Evolutionary conservation across 805 yeast species (phyloP), one percentile per base, ranked within the genome.

Genomic region (Teunomyces cretensis): DNA sequence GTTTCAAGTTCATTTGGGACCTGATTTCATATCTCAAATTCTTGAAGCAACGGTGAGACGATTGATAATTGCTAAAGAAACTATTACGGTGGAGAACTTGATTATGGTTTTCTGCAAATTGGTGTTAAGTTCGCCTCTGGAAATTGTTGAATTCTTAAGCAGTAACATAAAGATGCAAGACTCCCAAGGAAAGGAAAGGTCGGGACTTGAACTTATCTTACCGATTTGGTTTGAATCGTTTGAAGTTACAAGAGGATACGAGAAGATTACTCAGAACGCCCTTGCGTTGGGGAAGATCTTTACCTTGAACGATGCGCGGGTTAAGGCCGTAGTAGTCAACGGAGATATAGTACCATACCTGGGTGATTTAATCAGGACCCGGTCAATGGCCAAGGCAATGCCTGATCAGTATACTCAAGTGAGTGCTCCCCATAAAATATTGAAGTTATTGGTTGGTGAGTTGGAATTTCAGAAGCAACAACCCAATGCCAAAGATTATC

Each of bases 161-260:
- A 53, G 52, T 30, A 63, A 65, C 7, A 67, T 79, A 45, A 51
- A 52, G 5, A 45, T 70, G 7, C 60, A 53, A 6, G 58, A 53
- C 13, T 67, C 67, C 3, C 44, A 48, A 2, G 38, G 50, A 13
- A 47, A 50, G 6, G 42, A 17, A 5, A 26, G 52, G 35, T 54
- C 72, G 19, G 84, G 86, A 1, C 67, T 90, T 8, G 68, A 68
- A 17, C 64, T 76, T 2, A 79, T 88, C 1, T 61, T 92, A 42
- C 83, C 84, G 2, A 83, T 86, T 42, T 94, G 98, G 98, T 76
- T 92, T 40, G 80, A 79, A 19, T 78, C 88, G 2, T 91, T 88
- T 63, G 92, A 88, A 54, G 81, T 84, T 1, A 78, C 91, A 32
- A 74, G 92, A 48, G 97, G 97, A 0, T 82, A 76, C 45, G 86